Conservation (phyloP, 495 filamentous ascomycete genomes). For the Evernia prunastri region DNA sequence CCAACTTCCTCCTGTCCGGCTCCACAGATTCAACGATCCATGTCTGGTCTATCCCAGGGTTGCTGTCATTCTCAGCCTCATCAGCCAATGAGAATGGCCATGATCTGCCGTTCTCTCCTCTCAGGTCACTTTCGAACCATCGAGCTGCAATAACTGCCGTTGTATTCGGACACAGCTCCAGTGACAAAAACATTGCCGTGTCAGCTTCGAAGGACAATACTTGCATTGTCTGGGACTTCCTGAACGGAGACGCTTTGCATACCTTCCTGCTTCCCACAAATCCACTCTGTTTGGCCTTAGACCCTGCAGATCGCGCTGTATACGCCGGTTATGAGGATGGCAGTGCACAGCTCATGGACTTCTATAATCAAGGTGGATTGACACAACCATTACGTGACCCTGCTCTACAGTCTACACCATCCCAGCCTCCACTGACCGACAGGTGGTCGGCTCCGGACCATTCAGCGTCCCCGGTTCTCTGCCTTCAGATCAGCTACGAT, state of each 20-base stretch:
- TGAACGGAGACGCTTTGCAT: conserved; percentile 63
- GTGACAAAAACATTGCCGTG: conserved; percentile 65
- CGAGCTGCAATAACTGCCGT: conserved; percentile 70
- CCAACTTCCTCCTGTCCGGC: conserved; percentile 76
- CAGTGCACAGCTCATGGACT: conserved; percentile 70
- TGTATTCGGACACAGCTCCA: conserved; percentile 58
- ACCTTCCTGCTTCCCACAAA: conserved; percentile 70
- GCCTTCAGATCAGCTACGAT: conserved; percentile 68
- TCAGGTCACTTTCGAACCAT: conserved; percentile 70
- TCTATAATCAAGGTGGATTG: conserved; percentile 53
- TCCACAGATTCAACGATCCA: conserved; percentile 84
- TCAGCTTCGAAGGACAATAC: conserved; percentile 75
- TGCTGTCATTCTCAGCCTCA: conserved; percentile 58
- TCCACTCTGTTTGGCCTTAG: conserved; percentile 66
- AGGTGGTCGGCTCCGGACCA: conserved; percentile 57
- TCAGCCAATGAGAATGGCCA: conserved; percentile 26
- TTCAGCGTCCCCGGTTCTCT: conserved; percentile 55
- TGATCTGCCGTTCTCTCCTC: conserved; percentile 43
- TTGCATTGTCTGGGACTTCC: conserved; percentile 84
- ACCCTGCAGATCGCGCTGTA: conserved; percentile 75
- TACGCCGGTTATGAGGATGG: conserved; percentile 82
- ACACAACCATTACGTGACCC: conserved; percentile 51
- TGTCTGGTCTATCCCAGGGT: conserved; percentile 73
- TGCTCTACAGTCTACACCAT: conserved; percentile 47
- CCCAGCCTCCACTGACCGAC: conserved; percentile 48